Conservation (phyloP, 805 yeast species). For the Teunomyces kruisii region DNA sequence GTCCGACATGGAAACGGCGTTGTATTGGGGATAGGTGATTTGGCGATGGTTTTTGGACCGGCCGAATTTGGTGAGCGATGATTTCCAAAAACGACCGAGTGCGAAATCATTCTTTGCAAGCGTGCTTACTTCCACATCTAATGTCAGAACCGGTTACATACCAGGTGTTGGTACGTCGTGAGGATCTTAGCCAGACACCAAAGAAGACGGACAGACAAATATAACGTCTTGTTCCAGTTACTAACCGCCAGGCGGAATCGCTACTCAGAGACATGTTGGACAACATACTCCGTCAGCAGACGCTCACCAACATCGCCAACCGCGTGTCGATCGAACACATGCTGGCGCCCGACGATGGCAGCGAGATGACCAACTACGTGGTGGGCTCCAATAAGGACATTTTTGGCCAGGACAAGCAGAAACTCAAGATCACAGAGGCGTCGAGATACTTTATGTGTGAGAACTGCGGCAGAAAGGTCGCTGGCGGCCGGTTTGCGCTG, state of each 20-base stretch:
- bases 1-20: constrained; percentile 14
- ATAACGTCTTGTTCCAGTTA: background rate
- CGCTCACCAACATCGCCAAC: constrained; percentile 24
- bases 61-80: too few species aligned
- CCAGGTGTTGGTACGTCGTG: constrained; percentile 18
- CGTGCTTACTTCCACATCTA: background rate
- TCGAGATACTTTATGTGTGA: constrained; percentile 70
- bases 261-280: constrained; percentile 34
- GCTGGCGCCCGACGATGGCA: constrained; percentile 8
- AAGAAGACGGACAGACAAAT: background rate
- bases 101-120: background rate
- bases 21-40: too few species aligned
- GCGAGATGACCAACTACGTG: constrained; percentile 7
- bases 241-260: constrained; percentile 36
- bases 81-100: background rate
- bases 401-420: constrained; percentile 50
- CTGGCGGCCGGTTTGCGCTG: constrained; percentile 90
- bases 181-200: background rate
- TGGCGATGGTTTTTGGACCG: constrained; percentile 5
- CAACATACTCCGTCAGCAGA: constrained; percentile 32
- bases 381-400: constrained; percentile 37
- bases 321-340: constrained; percentile 18
- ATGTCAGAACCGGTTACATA: constrained; percentile 18
- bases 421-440: constrained; percentile 44
- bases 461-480: constrained; percentile 81